phyloP scores from a whole-genome alignment of 495 filamentous ascomycete species.

The Endocarpon pusillum region DNA sequence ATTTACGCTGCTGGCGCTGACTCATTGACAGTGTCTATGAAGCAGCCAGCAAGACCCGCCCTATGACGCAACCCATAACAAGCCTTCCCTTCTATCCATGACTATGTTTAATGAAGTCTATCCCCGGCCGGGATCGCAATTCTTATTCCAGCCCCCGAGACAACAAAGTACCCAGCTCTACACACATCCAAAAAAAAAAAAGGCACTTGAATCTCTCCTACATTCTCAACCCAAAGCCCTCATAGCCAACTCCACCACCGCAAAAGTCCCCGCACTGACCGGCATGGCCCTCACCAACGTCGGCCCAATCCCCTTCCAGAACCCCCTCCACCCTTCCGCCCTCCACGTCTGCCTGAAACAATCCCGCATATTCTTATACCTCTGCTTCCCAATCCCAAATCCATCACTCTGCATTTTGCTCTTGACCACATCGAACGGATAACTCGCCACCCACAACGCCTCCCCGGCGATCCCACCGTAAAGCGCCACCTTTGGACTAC shows the following conservation, averaged over 20 bases:
- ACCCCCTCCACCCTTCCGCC: conserved; percentile 61
- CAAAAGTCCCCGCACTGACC: conserved; percentile 91
- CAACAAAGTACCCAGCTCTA: too few relatives aligned
- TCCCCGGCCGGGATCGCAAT: too few relatives aligned
- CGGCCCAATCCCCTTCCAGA: conserved; percentile 94
- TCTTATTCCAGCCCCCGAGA: too few relatives aligned
- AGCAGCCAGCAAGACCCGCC: too few relatives aligned
- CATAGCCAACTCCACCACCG: conserved; percentile 41
- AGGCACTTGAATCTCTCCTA: too few relatives aligned
- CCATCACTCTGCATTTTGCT: conserved; percentile 99
- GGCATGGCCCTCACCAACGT: conserved; percentile 93
- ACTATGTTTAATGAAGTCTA: too few relatives aligned
- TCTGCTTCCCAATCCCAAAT: conserved; percentile 43
- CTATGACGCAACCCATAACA: too few relatives aligned
- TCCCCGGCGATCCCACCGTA: conserved; percentile 93
- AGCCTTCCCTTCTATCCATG: too few relatives aligned
- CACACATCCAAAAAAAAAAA: too few relatives aligned
- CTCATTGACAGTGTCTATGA: too few relatives aligned
- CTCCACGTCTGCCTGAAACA: conserved; percentile 74
- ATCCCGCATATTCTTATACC: conserved; percentile 70
- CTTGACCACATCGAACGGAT: conserved; percentile 95
- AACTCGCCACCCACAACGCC: conserved; percentile 79
- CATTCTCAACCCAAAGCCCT: conserved; percentile 28
- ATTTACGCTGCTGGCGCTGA: too few relatives aligned
- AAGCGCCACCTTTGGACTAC: conserved; percentile 67